Percentiles rank a stretch among this genome's conserved stretches.
phyloP scores from a whole-genome alignment of 2,329 filamentous ascomycete genomes.

The Penicillium sp. region DNA sequence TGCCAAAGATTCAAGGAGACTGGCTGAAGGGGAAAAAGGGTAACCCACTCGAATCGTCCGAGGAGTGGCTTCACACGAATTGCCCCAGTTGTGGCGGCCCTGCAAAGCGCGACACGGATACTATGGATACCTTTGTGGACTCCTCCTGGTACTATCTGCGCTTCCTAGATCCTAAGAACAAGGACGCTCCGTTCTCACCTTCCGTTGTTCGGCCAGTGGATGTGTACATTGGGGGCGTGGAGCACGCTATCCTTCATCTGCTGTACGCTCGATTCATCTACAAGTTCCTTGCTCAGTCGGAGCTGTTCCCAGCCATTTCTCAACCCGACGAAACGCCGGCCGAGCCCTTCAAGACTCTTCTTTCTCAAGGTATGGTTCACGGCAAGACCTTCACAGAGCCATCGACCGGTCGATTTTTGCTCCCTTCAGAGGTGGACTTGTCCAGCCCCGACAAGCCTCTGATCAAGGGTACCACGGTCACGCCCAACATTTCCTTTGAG shows the following conservation, averaged over 20 bases:
- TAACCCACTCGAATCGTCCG: constrained; percentile 72
- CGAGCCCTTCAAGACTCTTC: constrained; percentile 79
- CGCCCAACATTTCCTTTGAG: constrained; percentile 69
- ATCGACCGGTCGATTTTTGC: constrained; percentile 72
- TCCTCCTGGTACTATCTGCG: constrained; percentile 93
- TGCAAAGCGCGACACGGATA: constrained; percentile 84
- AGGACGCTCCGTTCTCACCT: constrained; percentile 62
- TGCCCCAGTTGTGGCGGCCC: constrained; percentile 71
- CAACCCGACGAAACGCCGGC: constrained; percentile 44
- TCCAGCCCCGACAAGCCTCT: constrained; percentile 57
- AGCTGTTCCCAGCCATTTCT: constrained; percentile 42
- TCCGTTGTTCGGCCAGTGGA: constrained; percentile 69
- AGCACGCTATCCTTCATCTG: constrained; percentile 87
- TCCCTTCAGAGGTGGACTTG: constrained; percentile 71
- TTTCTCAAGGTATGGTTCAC: constrained; percentile 92
- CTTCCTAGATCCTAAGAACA: constrained; percentile 71
- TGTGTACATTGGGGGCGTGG: constrained; percentile 84
- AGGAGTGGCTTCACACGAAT: constrained; percentile 71
- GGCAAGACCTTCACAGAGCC: constrained; percentile 81
- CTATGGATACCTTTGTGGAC: constrained; percentile 96
- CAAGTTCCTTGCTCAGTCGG: constrained; percentile 70
- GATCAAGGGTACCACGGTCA: constrained; percentile 62
- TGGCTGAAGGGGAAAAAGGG: constrained; percentile 70
- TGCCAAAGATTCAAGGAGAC: constrained; percentile 69
- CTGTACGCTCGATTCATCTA: constrained; percentile 89